Base-by-base conservation (phyloP, 352 stramenopile species). In the Pythium scleroteichum region DNA sequence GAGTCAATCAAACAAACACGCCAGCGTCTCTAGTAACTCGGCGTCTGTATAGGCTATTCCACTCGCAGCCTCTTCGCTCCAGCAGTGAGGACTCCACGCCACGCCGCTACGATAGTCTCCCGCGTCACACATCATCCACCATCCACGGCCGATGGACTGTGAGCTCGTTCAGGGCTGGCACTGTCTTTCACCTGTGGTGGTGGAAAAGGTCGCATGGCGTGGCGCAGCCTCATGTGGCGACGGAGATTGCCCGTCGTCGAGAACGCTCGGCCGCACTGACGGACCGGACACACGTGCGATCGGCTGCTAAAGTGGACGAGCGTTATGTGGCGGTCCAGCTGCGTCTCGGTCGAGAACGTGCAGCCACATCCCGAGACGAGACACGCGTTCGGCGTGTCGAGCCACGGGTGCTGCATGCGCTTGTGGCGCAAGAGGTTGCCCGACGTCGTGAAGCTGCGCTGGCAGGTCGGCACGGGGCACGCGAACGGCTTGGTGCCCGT, bases 401-500 rank as follows among this genome's bases (percentile, higher is more conserved):
- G 71, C 22, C 79, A 51, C n/a, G 87, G 76, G 19, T 65, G 58
- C 19, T 57, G 29, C n/a, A 47, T 10, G 27, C 81, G 79, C 41
- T 72, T 72, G 64, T 88, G 78, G 24, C 80, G 74, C n/a, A 76
- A 72, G 32, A 88, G 58, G 53, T 90, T 90, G 32, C 80, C 78
- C 16, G 54, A 59, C 5, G 80, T 82, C 53, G 81, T 90, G 70
- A 90, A 82, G 32, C 76, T 90, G 35, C 85, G 85, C 62, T 76
- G 76, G 64, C 85, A 78, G 58, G 84, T 84, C 6, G 72, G 76
- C 17, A 72, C 69, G 23, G 46, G 46, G 49, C 76, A 88, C 32
- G 71, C 53, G 56, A 90, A 77, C 4, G 83, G 72, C 64, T 90
- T 80, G 60, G 88, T 78, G 13, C 82, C 82, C 41, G 80, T 88